Percentiles rank a stretch among this genome's conserved stretches.
Evolutionary conservation across 1,284 basidiomycete genomes (phyloP).

Genomic region (Papiliotrema fonsecae): DNA sequence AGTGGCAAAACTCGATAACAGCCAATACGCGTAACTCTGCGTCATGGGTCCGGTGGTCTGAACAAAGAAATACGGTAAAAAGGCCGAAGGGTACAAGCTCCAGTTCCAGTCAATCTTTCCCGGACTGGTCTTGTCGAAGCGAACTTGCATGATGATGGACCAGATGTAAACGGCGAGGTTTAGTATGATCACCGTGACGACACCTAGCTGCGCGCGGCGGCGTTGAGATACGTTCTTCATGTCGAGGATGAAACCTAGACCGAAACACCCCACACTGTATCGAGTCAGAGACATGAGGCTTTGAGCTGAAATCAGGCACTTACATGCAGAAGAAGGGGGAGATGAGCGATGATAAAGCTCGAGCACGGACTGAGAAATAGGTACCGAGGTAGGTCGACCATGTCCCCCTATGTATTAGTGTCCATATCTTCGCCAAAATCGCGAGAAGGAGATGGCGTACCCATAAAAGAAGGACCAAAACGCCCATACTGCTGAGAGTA

Average conservation of each 20-base stretch:
- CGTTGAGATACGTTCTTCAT: constrained; percentile 17
- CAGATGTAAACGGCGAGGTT: constrained; percentile 21
- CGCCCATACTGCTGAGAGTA: background rate
- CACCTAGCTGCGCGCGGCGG: constrained; percentile 22
- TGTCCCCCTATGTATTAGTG: no score
- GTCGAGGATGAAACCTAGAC: constrained; percentile 27
- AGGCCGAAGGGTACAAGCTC: constrained; percentile 13
- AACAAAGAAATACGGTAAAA: constrained; percentile 28
- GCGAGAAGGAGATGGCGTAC: background rate
- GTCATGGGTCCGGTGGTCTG: constrained; percentile 24
- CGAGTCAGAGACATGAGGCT: background rate
- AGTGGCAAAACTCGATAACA: constrained; percentile 22
- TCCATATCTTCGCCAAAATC: background rate
- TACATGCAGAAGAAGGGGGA: constrained; percentile 27
- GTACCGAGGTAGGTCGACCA: background rate
- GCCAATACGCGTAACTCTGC: constrained; percentile 32
- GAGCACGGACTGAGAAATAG: constrained; percentile 14
- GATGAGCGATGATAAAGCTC: constrained; percentile 24
- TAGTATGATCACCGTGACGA: constrained; percentile 16
- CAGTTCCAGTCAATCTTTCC: constrained; percentile 24
- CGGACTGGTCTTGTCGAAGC: constrained; percentile 13
- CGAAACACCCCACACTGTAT: constrained; percentile 21
- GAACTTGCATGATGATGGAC: constrained; percentile 18
- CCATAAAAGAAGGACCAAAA: background rate
- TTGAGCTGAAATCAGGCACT: constrained; percentile 3